phyloP scores from a whole-genome alignment of 2,329 filamentous ascomycete genomes.

The Ramularia collo-cygni region DNA sequence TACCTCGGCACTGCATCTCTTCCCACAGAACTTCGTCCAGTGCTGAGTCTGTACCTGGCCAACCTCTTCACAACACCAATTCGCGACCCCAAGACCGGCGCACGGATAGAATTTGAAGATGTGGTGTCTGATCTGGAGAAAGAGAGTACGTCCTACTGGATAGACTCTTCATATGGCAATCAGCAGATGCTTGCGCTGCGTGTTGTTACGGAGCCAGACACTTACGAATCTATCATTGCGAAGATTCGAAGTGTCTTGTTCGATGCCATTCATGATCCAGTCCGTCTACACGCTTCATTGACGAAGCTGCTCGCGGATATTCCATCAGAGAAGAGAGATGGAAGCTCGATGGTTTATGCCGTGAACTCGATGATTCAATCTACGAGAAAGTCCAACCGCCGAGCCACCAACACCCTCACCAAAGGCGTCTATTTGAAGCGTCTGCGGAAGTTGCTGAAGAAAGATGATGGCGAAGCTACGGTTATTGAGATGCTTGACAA shows the following conservation, averaged over 20 bases:
- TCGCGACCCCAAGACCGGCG: slow-evolving; percentile 54
- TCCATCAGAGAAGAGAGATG: slow-evolving; percentile 83
- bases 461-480: slow-evolving; percentile 56
- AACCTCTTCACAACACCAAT: slow-evolving; percentile 95
- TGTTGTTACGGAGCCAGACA: slow-evolving; percentile 81
- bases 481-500: slow-evolving; percentile 73
- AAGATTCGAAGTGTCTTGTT: slow-evolving; percentile 86
- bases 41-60: slow-evolving; percentile 76
- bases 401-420: slow-evolving; percentile 74
- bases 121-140: slow-evolving; percentile 86
- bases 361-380: slow-evolving; percentile 73
- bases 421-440: slow-evolving; percentile 82
- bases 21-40: slow-evolving; percentile 73
- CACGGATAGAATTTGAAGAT: slow-evolving; percentile 78
- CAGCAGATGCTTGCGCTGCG: slow-evolving; percentile 73
- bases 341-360: slow-evolving; percentile 56
- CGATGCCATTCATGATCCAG: slow-evolving; percentile 79
- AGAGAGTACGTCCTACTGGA: slow-evolving; percentile 78
- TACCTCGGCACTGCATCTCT: slow-evolving; percentile 72
- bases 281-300: slow-evolving; percentile 53
- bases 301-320: slow-evolving; percentile 85
- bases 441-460: slow-evolving; percentile 70
- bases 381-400: slow-evolving; percentile 65
- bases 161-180: slow-evolving; percentile 67
- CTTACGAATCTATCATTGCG: slow-evolving; percentile 72